Evolutionary conservation across 2,329 filamentous ascomycete genomes (phyloP).

Genomic region (Tolypocladium capitatum): DNA sequence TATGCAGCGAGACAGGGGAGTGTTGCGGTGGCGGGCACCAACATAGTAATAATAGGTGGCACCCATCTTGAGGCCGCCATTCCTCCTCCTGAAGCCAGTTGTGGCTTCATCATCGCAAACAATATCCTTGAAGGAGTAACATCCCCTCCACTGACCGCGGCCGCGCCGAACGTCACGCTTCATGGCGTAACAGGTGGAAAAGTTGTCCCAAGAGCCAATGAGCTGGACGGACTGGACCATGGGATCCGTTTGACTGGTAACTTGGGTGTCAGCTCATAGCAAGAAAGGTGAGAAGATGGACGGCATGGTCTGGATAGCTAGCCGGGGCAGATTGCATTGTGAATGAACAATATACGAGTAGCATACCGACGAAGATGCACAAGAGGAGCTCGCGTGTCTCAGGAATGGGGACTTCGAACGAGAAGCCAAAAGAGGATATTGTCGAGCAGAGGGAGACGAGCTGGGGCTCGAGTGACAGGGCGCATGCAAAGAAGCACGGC

Average conservation of each 20-base stretch:
- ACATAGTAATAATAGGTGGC: conserved; percentile 94
- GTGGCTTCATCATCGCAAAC: conserved; percentile 60
- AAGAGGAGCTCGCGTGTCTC: background rate
- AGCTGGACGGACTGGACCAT: conserved; percentile 60
- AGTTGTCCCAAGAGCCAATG: conserved; percentile 93
- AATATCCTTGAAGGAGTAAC: conserved; percentile 75
- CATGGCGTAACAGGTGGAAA: conserved; percentile 65
- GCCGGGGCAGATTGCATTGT: background rate
- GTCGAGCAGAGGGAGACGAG: background rate
- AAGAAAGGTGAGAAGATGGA: background rate
- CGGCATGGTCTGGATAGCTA: background rate
- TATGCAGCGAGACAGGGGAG: background rate
- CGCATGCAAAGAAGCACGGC: background rate
- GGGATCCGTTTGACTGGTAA: conserved; percentile 42
- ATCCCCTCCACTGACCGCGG: conserved; percentile 70
- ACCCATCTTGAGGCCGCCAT: conserved; percentile 81
- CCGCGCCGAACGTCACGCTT: conserved; percentile 66
- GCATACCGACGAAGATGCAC: background rate
- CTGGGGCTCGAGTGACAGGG: background rate
- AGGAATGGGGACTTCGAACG: background rate
- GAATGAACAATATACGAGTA: background rate
- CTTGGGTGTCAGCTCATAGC: conserved; percentile 8
- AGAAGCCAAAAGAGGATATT: background rate
- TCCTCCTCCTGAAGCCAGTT: conserved; percentile 40
- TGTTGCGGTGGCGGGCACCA: conserved; percentile 23